These are phyloP conservation scores for Corylus avellana DNA, from an alignment of 306 rosid species.

Conservation along the genomic window DNA sequence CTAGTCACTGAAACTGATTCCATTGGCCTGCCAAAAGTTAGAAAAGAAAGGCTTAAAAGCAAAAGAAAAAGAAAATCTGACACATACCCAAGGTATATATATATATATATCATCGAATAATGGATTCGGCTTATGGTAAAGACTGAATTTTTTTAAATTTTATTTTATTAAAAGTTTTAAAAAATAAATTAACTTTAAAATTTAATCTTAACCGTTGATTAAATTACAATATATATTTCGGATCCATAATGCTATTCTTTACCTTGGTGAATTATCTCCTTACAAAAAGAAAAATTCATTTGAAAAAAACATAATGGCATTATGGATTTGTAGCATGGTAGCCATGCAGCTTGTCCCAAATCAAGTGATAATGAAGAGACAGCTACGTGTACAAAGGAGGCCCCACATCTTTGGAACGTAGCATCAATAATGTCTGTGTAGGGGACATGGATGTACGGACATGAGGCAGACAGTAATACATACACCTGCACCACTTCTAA, in stretches of 20 bases:
- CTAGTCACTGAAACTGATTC: neutral
- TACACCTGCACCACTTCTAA: neutral
- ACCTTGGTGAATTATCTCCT: too few species aligned
- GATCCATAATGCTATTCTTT: too few species aligned
- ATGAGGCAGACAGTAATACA: neutral
- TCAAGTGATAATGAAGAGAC: neutral
- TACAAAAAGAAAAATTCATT: too few species aligned
- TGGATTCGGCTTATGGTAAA: too few species aligned
- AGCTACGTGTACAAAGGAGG: neutral
- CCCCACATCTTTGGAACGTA: slow-evolving; percentile 18
- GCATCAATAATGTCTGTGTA: neutral
- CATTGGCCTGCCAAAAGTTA: neutral
- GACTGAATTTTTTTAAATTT: too few species aligned
- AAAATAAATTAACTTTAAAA: too few species aligned
- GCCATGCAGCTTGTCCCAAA: neutral
- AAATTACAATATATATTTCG: too few species aligned
- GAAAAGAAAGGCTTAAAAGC: neutral
- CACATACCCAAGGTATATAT: neutral
- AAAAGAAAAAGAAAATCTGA: too few species aligned
- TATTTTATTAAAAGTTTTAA: too few species aligned
- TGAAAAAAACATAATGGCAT: too few species aligned
- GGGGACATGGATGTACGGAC: slow-evolving; percentile 1
- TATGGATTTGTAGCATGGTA: neutral
- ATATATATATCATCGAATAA: too few species aligned
- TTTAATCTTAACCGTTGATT: too few species aligned